Base-by-base conservation (phyloP, 495 filamentous ascomycete species). In the Cenococcum geophilum region DNA sequence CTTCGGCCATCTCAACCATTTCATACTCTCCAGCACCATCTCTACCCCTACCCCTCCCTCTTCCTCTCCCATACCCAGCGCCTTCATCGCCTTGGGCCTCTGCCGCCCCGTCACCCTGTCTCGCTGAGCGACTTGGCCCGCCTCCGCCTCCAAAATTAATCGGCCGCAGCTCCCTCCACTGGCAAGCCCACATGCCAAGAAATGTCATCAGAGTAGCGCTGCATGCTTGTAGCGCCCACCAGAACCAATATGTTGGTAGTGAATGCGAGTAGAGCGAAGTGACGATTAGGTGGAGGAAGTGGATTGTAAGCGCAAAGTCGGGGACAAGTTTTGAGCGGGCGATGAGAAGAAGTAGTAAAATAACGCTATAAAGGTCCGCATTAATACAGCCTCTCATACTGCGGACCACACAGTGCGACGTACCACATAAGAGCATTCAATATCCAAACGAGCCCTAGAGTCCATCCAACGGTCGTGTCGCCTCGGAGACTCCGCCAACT, bases 391-490 rank as follows among this genome's bases (percentile, higher is more conserved):
- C 21, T 52, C 40, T 23, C 25, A 21, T 20, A 27, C 10, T 12
- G 23, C 47, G 34, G 43, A 52, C n/a, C 43, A 42, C 49, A 32
- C 55, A 20, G 54, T n/a, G 63, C 21, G 14, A 83, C 84, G 43
- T 72, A 97, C 92, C 86, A 84, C 59, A 90, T 75, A 12, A 89
- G 75, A 55, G 85, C 84, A 68, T 87, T 86, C 67, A 95, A 74
- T 72, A 96, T 69, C 91, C 91, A 96, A 11, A 95, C 85, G 58
- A 96, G 78, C 3, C 89, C 90, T 64, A 95, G 68, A 72, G 92
- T 87, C 92, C 92, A 99, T 47, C 93, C 93, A 40, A 89, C 81
- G 6, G 91, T 91, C 5, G 87, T 96, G 76, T 97, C 95, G 40
- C 90, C 92, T 61, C 92, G 77, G 62, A 97, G 69, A n/a, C 81